Base-by-base conservation (phyloP, 495 filamentous ascomycete species). In the Neurospora tetraspora region DNA sequence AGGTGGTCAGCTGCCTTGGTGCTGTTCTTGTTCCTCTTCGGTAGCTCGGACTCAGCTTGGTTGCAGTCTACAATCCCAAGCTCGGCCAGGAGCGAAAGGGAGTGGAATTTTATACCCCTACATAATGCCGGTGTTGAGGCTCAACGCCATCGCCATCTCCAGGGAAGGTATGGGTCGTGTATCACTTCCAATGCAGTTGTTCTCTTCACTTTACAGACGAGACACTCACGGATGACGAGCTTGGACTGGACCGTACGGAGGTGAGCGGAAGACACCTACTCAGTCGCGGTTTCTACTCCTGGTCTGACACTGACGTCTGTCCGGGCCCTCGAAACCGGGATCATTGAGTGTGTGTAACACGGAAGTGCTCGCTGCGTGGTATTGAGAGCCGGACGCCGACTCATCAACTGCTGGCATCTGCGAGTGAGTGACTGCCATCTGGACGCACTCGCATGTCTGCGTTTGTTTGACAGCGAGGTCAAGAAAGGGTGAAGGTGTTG, bases 121-220 rank as follows among this genome's bases (percentile, higher is more conserved):
- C 43, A 47, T 47, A 9, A 20, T 45, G 43, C 43, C 45, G n/a
- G 45, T 23, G 0, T 0, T 47, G 10, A 47, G 45, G 4, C 1
- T 12, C 1, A 53, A 1, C 20, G 9, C 45, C 10, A 1, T 23
- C 45, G 20, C 45, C n/a, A 53, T 23, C n/a, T 2, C 1, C 12
- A 23, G 2, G 0, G 4, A 1, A 53, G 10, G 0, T 23, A 12
- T 11, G n/a, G n/a, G 10, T 11, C 3, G n/a, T 53, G 45, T 23
- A 53, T 53, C 45, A 53, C 0, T 10, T 1, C n/a, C 5, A 47
- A 0, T 0, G 43, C 4, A 10, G 0, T 20, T 20, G 0, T 20
- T 23, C 45, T 53, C n/a, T 53, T 53, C 45, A 53, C 45, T 53
- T 6, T 0, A 5, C 4, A 2, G 1, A 11, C 4, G 5, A 23